Evolutionary conservation across 208 protist genomes (phyloP).

Genomic region (Trypanosoma cruzi): DNA sequence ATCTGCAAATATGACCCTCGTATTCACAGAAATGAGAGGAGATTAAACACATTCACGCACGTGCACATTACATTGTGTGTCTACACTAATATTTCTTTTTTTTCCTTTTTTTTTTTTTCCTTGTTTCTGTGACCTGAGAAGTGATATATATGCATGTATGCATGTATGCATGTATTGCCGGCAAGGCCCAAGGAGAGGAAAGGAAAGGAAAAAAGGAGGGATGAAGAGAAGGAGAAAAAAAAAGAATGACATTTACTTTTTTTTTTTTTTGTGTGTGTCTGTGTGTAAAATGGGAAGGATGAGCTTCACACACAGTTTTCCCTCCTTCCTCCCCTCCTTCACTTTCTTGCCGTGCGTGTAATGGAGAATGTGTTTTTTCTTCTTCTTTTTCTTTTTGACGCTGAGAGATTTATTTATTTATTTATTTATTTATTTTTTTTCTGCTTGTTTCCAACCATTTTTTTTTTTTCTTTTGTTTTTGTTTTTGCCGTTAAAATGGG

Average conservation of each 20-base stretch:
- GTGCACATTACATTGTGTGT: background rate
- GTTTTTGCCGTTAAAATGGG: background rate
- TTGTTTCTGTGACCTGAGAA: background rate
- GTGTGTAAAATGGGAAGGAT: background rate
- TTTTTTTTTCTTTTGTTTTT: too few species aligned
- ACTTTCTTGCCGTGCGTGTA: constrained; percentile 1
- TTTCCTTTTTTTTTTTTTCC: constrained; percentile 9
- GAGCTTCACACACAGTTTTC: background rate
- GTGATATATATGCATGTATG: too few species aligned
- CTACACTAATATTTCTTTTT: constrained; percentile 9
- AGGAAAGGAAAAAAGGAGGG: too few species aligned
- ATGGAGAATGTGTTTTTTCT: background rate
- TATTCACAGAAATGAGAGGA: constrained; percentile 11
- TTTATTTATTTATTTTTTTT: background rate
- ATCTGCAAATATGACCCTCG: constrained; percentile 8
- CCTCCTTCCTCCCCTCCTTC: background rate
- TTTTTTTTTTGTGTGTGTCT: constrained; percentile 11
- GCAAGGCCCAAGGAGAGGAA: background rate
- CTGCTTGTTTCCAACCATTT: background rate
- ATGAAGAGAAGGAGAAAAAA: background rate
- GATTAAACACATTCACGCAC: background rate
- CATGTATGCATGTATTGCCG: too few species aligned
- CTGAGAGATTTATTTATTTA: background rate
- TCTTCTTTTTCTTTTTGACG: background rate
- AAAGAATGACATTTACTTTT: background rate